Base-by-base conservation (phyloP, 805 yeast genomes). In the Suhomyces canberraensis region DNA sequence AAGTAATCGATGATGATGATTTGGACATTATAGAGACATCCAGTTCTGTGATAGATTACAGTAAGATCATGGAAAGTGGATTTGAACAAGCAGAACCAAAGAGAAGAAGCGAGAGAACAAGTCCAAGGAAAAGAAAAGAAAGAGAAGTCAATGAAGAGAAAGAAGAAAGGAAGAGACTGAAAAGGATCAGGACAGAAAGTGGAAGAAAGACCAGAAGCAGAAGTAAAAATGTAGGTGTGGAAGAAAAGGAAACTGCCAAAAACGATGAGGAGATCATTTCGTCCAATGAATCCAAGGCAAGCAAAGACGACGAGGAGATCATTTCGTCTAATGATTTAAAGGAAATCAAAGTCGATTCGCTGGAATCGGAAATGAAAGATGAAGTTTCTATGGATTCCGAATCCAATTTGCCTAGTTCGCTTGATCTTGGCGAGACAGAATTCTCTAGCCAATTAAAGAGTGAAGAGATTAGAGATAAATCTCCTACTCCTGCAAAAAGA, bases 1-100 rank as follows among this genome's bases (percentile, higher is more conserved):
- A 44, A 15, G 14, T 37, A 6, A 32, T 39, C 5, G 46, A 44
- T 7, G 43, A 43, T 25, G 42, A 37, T 25, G 30, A 37, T 24
- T 18, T 28, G 16, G 40, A 35, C 8, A 6, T 25, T 3, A 30
- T 30, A 11, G 31, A 20, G 8, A 33, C 35, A 4, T 24, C 32
- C 5, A 29, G 21, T 7, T 15, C 18, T 4, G 29, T 17, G 8
- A 18, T 31, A 20, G 40, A 30, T 21, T 35, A 42, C 17, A 29
- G 40, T 11, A 36, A 38, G 22, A 30, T 36, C 9, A 31, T 36
- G 35, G 38, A 42, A 16, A 31, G 25, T 22, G 39, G 40, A 13
- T 39, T 30, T 16, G 28, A 16, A 4, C 21, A 14, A 19, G n/a
- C 31, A 6, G 29, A 13, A 6, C 29, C 22, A 24, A 22, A 22